Evolutionary conservation across 164 flowering plant genomes (phyloP), one percentile per base, ranked within the genome.

Genomic region (Piper longum): DNA sequence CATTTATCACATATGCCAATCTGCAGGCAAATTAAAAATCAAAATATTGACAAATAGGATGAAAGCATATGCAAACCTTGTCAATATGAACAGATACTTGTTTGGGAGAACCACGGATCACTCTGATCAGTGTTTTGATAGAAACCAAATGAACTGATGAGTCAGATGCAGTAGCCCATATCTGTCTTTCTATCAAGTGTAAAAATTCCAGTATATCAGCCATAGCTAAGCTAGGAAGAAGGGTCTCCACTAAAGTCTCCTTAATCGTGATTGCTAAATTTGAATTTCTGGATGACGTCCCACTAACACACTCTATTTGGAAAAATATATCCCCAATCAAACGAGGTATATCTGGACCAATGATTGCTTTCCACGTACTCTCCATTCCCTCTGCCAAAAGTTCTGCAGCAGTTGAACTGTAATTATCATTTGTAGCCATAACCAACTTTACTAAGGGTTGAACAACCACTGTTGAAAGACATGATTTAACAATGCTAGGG

Each of bases 81-180:
- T 85, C 92, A 70, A 95, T 88, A 67, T 80, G 72, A 63, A 74
- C 85, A 62, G 80, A 82, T 64, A 88, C 64, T 69, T 69, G 80
- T 75, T 88, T 85, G 42, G 96, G 91, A 77, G 88, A 86, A 70
- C 85, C 88, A 73, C 91, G 96, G 42, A 83, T 73, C 64, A 89
- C 83, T 76, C 97, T 84, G 64, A 89, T 75, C 43, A 91, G 79
- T 72, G 92, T 88, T 84, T 72, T 78, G 59, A 95, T 85, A 11
- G 97, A 75, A 41, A 82, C 88, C 59, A 81, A 64, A 80, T 95
- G 99, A 75, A 95, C 96, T 62, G 99, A 95, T 69, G 99, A 95
- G 83, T 95, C 99, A 72, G 97, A 95, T 43, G 97, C 88, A 66
- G 96, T 95, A 43, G 97, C 82, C 97, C 97, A 95, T 64, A 91